Evolutionary conservation across 2,329 filamentous ascomycete genomes (phyloP).

Genomic region (Alternaria tenuissima): DNA sequence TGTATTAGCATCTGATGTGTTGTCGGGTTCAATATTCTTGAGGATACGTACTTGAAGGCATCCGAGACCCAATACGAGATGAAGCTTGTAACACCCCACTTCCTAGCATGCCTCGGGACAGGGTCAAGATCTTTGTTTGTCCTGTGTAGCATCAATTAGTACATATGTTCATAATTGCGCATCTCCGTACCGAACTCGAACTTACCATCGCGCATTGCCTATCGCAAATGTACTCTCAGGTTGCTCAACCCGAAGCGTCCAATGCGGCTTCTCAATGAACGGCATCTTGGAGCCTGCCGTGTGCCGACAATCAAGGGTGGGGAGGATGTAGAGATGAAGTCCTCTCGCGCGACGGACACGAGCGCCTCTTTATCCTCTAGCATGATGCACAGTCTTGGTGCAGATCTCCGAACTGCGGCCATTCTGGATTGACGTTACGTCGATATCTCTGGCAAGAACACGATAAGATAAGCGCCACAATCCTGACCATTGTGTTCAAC

Average conservation of each 20-base stretch:
- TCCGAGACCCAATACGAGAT: slow-evolving; percentile 63
- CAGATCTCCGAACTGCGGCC: slow-evolving; percentile 10
- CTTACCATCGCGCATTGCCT: slow-evolving; percentile 48
- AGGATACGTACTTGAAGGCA: slow-evolving; percentile 55
- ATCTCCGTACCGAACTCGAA: not conserved
- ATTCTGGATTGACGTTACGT: slow-evolving; percentile 2
- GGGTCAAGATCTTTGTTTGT: slow-evolving; percentile 62
- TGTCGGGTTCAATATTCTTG: not conserved
- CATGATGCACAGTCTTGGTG: not conserved
- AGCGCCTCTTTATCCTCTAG: slow-evolving; percentile 14
- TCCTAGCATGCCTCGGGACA: slow-evolving; percentile 53
- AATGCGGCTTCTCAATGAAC: slow-evolving; percentile 49
- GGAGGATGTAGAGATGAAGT: not conserved
- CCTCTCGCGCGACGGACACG: slow-evolving; percentile 3
- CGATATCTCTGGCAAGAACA: not conserved
- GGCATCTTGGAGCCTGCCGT: slow-evolving; percentile 31
- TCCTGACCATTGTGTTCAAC: not conserved
- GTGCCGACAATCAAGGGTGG: not conserved
- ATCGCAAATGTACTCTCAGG: slow-evolving; percentile 57
- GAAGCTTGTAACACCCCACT: slow-evolving; percentile 58
- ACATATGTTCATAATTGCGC: not conserved
- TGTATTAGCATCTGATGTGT: slow-evolving; percentile 9
- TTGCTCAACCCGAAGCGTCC: slow-evolving; percentile 54
- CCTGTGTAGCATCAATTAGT: slow-evolving; percentile 21
- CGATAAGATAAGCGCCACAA: slow-evolving; percentile 14